These are phyloP conservation scores for Athelia psychrophila DNA, from an alignment of 1,284 basidiomycete genomes.

Conservation along the genomic window DNA sequence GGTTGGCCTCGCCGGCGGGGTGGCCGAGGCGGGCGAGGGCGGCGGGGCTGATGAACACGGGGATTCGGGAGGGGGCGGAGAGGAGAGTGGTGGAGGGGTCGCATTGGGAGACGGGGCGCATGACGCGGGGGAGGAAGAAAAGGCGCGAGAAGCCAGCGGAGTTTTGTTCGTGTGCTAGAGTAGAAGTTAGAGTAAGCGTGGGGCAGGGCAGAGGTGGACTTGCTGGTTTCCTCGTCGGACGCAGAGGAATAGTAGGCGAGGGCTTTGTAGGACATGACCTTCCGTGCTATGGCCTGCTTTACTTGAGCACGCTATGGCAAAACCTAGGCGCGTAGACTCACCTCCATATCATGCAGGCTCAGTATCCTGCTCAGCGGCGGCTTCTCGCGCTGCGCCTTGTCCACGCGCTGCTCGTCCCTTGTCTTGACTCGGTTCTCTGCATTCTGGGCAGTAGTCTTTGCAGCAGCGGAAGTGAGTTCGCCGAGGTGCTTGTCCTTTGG, in stretches of 20 bases:
- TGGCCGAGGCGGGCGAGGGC: constrained; percentile 92
- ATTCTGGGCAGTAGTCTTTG: constrained; percentile 36
- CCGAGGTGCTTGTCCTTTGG: constrained; percentile 70
- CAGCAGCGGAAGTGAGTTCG: constrained; percentile 53
- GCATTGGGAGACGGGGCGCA: constrained; percentile 66
- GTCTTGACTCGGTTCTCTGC: constrained; percentile 49
- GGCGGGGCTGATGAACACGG: constrained; percentile 83
- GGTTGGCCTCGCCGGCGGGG: constrained; percentile 82
- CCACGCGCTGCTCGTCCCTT: constrained; percentile 69
- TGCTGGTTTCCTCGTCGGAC: constrained; percentile 80
- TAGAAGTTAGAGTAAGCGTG: constrained; percentile 7
- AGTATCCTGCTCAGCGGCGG: constrained; percentile 70
- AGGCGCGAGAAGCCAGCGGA: constrained; percentile 74
- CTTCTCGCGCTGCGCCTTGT: constrained; percentile 55
- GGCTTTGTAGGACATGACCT: constrained; percentile 69
- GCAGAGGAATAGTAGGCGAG: constrained; percentile 82
- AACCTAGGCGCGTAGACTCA: constrained; percentile 19
- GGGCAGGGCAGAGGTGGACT: constrained; percentile 22
- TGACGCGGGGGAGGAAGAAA: constrained; percentile 81
- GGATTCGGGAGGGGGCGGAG: constrained; percentile 71
- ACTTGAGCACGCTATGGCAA: not conserved
- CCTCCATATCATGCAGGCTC: constrained; percentile 78
- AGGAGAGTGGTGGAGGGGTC: constrained; percentile 79
- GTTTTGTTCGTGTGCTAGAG: constrained; percentile 62
- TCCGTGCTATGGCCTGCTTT: constrained; percentile 54